Evolutionary conservation across 1,284 basidiomycete species (phyloP).

Genomic region (Apiotrichum brassicae): DNA sequence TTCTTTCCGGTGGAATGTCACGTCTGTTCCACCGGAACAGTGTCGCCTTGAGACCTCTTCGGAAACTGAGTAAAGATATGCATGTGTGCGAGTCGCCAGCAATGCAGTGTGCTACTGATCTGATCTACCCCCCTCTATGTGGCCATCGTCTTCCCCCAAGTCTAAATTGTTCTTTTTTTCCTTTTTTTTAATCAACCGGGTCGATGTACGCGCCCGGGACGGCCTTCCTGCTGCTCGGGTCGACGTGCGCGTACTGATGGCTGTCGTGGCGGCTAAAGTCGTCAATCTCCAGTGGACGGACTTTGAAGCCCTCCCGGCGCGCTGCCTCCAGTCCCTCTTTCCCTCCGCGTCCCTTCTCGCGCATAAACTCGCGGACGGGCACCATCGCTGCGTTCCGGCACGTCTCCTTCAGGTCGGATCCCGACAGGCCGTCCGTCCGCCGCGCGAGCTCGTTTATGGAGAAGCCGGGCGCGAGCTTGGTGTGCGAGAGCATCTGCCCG

Average conservation of each 20-base stretch:
- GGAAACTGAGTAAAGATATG: no score
- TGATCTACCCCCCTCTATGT: no score
- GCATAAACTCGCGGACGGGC: constrained; percentile 80
- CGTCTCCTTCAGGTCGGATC: constrained; percentile 89
- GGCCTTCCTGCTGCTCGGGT: constrained; percentile 1
- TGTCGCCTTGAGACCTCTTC: no score
- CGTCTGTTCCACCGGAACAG: no score
- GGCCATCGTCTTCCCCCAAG: no score
- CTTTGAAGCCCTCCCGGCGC: constrained; percentile 59
- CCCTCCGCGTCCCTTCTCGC: constrained; percentile 50
- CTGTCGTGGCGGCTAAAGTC: constrained; percentile 65
- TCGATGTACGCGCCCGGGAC: constrained; percentile 2
- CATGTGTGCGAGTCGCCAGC: no score
- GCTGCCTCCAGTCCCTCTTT: constrained; percentile 46
- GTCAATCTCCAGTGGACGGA: constrained; percentile 61
- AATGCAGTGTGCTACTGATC: no score
- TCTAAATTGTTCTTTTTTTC: not conserved
- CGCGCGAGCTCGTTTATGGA: constrained; percentile 62
- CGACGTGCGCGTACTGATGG: constrained; percentile 25
- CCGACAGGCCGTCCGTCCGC: constrained; percentile 72
- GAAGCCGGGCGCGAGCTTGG: constrained; percentile 62
- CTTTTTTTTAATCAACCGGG: constrained; percentile 2
- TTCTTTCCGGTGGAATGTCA: no score
- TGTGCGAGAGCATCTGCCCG: constrained; percentile 77
- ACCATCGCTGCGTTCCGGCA: constrained; percentile 89